A percentile compares a stretch with the other conserved stretches of the same genome.
phyloP scores from a whole-genome alignment of 257 asterid species.

The Striga asiatica region DNA sequence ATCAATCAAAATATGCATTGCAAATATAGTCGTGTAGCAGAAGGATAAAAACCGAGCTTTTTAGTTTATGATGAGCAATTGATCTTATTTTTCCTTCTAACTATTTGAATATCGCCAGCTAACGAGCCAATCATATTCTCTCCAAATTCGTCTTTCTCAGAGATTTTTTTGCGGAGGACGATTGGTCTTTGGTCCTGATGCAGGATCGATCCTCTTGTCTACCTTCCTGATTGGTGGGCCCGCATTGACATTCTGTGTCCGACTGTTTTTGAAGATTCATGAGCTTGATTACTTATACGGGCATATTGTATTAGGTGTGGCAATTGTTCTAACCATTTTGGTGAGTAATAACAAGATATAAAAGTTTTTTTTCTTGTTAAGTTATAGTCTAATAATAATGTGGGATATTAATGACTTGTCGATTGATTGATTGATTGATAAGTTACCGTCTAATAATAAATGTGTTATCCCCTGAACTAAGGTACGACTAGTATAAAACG shows the following conservation, averaged over 20 bases:
- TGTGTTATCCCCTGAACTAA: neutral
- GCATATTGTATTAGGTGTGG: slow-evolving; percentile 30
- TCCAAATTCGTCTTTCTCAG: slow-evolving; percentile 27
- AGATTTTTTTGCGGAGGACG: slow-evolving; percentile 75
- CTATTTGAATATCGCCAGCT: neutral
- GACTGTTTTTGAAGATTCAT: slow-evolving; percentile 31
- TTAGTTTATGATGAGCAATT: no score
- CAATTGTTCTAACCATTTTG: slow-evolving; percentile 47
- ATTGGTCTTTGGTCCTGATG: slow-evolving; percentile 72
- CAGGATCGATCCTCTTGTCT: slow-evolving; percentile 38
- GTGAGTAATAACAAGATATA: slow-evolving; percentile 26
- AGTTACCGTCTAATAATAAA: no score
- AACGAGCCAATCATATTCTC: no score
- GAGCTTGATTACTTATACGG: slow-evolving; percentile 28
- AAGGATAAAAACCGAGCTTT: no score
- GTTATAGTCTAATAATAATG: no score
- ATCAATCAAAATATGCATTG: no score
- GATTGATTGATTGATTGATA: no score
- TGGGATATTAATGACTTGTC: no score
- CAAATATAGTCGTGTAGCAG: no score
- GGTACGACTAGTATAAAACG: neutral
- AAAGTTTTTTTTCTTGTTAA: no score
- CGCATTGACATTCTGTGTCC: slow-evolving; percentile 54
- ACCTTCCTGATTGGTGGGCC: slow-evolving; percentile 56
- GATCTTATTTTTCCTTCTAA: no score